Percentiles rank a stretch among this genome's conserved stretches.
These are phyloP conservation scores for Panicum virgatum DNA, from an alignment of 202 grass and related monocot species.

Conservation along the genomic window DNA sequence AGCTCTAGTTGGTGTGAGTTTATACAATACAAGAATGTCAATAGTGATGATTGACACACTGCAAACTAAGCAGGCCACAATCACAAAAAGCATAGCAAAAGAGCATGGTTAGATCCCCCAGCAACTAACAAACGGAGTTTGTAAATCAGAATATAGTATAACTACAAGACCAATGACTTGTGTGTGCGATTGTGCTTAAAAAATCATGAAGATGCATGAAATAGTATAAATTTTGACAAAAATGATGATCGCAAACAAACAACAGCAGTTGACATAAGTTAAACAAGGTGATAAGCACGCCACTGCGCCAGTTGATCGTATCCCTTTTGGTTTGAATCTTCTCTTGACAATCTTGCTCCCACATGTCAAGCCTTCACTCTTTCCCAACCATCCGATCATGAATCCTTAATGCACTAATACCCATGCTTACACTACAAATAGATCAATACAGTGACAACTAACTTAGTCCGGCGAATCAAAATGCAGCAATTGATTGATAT, in stretches of 20 bases:
- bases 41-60: neutral
- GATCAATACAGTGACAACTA: neutral
- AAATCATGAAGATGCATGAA: neutral
- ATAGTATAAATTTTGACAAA: neutral
- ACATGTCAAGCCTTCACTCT: neutral
- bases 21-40: neutral
- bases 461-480: neutral
- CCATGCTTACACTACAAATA: neutral
- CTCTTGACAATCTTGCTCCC: neutral
- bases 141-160: neutral
- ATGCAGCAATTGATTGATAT: neutral
- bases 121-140: neutral
- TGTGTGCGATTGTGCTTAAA: neutral
- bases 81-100: slow-evolving; percentile 2
- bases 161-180: neutral
- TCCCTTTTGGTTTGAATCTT: neutral
- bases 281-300: neutral
- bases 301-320: neutral
- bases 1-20: neutral
- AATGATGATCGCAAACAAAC: neutral
- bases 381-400: neutral
- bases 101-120: neutral
- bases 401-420: neutral
- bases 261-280: slow-evolving; percentile 1
- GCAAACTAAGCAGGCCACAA: neutral